A percentile compares a stretch with the other conserved stretches of the same genome.
phyloP scores from a whole-genome alignment of 208 protist genomes.

The Acanthamoeba quina region DNA sequence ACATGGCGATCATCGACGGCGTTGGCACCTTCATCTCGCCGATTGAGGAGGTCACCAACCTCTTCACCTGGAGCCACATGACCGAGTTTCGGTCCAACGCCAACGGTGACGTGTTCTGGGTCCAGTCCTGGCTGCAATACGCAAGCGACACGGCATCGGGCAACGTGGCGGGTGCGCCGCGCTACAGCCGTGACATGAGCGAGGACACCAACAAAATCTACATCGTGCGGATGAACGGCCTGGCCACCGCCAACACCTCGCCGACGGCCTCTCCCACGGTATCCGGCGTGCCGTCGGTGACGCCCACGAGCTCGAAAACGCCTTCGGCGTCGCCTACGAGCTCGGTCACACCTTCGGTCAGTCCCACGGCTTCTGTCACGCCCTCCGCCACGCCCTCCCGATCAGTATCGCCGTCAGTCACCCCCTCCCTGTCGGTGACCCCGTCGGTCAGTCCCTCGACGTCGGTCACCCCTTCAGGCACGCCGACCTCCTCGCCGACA shows the following conservation, averaged over 20 bases:
- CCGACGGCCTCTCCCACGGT: background rate
- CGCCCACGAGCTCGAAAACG: background rate
- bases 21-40: background rate
- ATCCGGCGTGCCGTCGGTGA: background rate
- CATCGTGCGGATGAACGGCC: background rate
- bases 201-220: background rate
- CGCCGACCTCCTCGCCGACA: background rate
- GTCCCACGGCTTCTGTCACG: background rate
- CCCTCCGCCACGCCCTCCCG: background rate
- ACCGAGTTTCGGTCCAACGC: background rate
- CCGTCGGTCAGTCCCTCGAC: background rate
- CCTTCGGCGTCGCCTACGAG: background rate
- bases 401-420: background rate
- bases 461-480: background rate
- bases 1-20: slow-evolving; percentile 26
- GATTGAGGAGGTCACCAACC: background rate
- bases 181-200: background rate
- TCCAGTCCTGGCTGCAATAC: slow-evolving; percentile 10
- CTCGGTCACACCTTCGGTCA: background rate
- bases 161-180: background rate
- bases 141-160: background rate
- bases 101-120: slow-evolving; percentile 20
- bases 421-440: background rate
- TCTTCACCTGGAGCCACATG: slow-evolving; percentile 3
- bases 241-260: background rate